These are phyloP conservation scores for Cupressus sempervirens DNA, from an alignment of 75 land plant species.

Conservation along the genomic window DNA sequence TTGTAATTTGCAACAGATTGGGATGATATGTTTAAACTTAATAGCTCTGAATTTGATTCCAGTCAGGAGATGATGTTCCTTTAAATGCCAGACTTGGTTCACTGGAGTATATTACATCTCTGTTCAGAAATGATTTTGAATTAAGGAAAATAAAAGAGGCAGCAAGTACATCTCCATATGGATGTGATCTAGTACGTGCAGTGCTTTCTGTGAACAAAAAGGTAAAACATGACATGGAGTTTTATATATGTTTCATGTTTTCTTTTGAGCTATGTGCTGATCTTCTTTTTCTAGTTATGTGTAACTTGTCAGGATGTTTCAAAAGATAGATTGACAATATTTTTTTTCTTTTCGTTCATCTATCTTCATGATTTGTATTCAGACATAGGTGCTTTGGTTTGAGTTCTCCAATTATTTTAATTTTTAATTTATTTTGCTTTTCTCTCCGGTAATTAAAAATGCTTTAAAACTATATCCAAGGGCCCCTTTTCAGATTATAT, in stretches of 20 bases:
- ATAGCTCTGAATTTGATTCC: slow-evolving; percentile 4
- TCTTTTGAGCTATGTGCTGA: not conserved
- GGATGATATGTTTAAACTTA: not conserved
- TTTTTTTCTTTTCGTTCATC: not conserved
- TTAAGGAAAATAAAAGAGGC: slow-evolving; percentile 70
- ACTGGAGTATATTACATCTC: slow-evolving; percentile 84
- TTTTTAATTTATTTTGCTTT: no score
- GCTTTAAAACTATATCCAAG: no score
- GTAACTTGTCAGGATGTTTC: slow-evolving; percentile 2
- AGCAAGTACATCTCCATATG: slow-evolving; percentile 64
- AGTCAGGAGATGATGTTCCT: slow-evolving; percentile 44
- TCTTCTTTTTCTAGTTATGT: not conserved
- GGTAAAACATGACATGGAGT: slow-evolving; percentile 24
- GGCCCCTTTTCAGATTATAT: no score
- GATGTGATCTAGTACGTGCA: slow-evolving; percentile 78
- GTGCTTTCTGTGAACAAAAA: slow-evolving; percentile 86
- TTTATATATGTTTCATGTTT: not conserved
- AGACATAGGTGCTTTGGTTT: not conserved
- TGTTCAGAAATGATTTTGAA: slow-evolving; percentile 49
- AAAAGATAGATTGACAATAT: not conserved
- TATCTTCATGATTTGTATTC: not conserved
- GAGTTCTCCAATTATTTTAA: no score
- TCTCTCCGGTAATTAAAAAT: no score
- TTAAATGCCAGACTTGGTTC: slow-evolving; percentile 89
- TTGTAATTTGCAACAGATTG: not conserved